phyloP scores from a whole-genome alignment of 495 filamentous ascomycete genomes.

The Aspergillus steynii region DNA sequence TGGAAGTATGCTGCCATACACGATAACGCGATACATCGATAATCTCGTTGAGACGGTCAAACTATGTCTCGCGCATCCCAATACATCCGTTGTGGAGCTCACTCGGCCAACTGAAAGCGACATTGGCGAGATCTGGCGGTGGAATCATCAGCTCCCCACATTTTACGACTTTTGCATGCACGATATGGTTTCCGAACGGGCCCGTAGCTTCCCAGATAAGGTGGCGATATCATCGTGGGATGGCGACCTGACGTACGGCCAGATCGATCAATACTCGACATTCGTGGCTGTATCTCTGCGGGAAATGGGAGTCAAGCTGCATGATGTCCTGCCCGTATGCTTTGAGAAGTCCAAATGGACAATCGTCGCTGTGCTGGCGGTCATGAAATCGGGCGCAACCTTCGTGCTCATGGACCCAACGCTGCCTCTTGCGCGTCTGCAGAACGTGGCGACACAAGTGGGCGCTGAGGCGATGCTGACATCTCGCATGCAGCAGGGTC shows the following conservation, averaged over 20 bases:
- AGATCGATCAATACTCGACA: constrained; percentile 42
- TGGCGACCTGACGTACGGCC: constrained; percentile 43
- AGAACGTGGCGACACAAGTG: constrained; percentile 38
- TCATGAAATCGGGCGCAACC: constrained; percentile 44
- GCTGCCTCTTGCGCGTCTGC: constrained; percentile 38
- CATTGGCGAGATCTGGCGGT: constrained; percentile 29
- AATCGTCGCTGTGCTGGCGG: constrained; percentile 43
- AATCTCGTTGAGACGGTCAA: constrained; percentile 32
- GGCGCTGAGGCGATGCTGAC: constrained; percentile 35
- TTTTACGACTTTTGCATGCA: constrained; percentile 45
- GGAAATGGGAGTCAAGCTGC: constrained; percentile 28
- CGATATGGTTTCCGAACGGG: constrained; percentile 42
- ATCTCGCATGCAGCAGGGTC: constrained; percentile 28
- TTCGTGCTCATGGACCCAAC: constrained; percentile 42
- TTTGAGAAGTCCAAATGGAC: constrained; percentile 53
- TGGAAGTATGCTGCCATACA: constrained; percentile 33
- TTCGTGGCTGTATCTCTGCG: constrained; percentile 28
- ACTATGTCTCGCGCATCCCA: constrained; percentile 26
- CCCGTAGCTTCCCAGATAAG: constrained; percentile 31
- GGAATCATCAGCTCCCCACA: constrained; percentile 35
- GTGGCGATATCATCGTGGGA: constrained; percentile 50
- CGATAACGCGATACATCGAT: constrained; percentile 32
- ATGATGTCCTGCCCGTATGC: constrained; percentile 42
- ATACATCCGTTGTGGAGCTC: constrained; percentile 24
- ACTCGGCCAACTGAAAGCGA: constrained; percentile 30